Evolutionary conservation across 352 stramenopile genomes (phyloP), one percentile per base, ranked within the genome.

Genomic region (Proteromonas lacertae): DNA sequence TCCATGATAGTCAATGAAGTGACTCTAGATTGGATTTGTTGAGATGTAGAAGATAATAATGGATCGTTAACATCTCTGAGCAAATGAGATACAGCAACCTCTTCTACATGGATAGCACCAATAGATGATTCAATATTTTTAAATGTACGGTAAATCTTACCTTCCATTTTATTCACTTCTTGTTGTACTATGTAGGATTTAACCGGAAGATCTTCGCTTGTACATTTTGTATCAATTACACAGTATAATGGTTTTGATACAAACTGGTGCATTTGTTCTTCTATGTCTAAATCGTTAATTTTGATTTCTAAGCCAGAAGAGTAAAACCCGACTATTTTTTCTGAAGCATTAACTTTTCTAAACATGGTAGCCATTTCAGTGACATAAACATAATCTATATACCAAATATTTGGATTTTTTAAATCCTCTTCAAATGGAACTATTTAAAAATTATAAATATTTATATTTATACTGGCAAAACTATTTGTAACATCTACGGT

Each of bases 21-120:
- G 55, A 96, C 74, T 57, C 96, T 98, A 52, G 89, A 71, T 61
- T 93, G 89, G 40, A 96, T 81, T 35, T 93, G 69, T 32, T 72
- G 75, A n/a, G 80, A 75, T n/a, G 96, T 60, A 17, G 76, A 93
- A 38, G 64, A 89, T 18, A 94, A 74, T 6, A 78, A 93, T n/a
- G 86, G 83, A 59, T 98, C 86, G 51, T 98, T 96, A 49, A 98
- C 93, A 50, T 98, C 86, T 23, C 86, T 68, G 41, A 98, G 54
- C 43, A 98, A 59, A 56, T 98, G 86, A 56, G 96, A 83, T 1
- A 98, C 86, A 19, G 82, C 86, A 4, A 96, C 78, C 40, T 88
- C 73, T 40, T 90, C 73, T 23, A 72, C 67, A 46, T 90, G 62
- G 41, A 91, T 78, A 21, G 82, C 81, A 33, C 79, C 86, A 42